Evolutionary conservation across 805 yeast species (phyloP), one percentile per base, ranked within the genome.

Genomic region (Pichia scutulata): DNA sequence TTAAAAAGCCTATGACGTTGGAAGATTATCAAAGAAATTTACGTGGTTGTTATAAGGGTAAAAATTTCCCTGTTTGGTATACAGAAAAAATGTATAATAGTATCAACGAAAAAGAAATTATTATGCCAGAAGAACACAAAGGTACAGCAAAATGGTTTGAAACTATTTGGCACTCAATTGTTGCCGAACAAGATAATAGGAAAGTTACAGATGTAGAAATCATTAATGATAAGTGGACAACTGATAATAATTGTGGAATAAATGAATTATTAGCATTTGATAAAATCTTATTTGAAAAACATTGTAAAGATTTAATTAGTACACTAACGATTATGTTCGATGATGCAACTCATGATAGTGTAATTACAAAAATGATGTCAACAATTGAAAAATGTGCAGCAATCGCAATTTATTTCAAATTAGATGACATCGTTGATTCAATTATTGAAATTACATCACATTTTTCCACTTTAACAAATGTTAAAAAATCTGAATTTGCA

Each of bases 51-150:
- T 82, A 83, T 61, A 83, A 82, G 56, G 74, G 75, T 26, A 75
- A 77, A 37, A 93, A 90, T 66, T 90, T 86, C 70, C 92, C 95
- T 3, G 75, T 75, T 23, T 89, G 96, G 86, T 92, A 89, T 61
- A 71, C 92, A 54, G 81, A 83, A 52, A 85, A 78, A 55, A 89
- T 92, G 24, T 93, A 86, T 66, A 70, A 77, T 24, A 85, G 95
- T 1, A 90, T 93, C 49, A 76, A 80, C 53, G 87, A 84, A 50
- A 78, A 85, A 47, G 99, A 93, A 66, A 93, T 93, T 55, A 88
- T 93, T 45, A 87, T 95, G 90, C 98, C 99, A 0, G 98, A 93
- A 60, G 99, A 93, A 61, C 97, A 92, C 59, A 95, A 89, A 63
- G 93, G 92, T 16, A 87, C 89, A 12, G 86, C 89, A 21, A 89